These are phyloP conservation scores for Mortierella sp. DNA, from an alignment of 371 early-diverging fungal genomes.

Conservation along the genomic window DNA sequence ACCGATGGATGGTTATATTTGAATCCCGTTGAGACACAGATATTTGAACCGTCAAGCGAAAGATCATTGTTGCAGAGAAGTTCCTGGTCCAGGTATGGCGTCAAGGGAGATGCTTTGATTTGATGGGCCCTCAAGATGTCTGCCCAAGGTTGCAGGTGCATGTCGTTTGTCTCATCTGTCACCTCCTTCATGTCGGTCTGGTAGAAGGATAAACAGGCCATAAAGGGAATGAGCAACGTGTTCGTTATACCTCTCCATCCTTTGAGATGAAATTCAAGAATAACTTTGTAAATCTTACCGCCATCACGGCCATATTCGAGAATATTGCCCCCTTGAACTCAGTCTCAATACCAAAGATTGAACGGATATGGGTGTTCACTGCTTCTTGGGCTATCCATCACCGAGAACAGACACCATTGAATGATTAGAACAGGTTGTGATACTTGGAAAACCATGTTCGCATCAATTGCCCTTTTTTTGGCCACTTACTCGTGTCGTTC, in stretches of 20 bases:
- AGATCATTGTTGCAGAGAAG: conserved; percentile 83
- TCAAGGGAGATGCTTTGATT: conserved; percentile 86
- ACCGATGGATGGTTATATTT: conserved; percentile 73
- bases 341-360: conserved; percentile 84
- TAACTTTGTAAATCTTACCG: conserved; percentile 22
- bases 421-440: too few species aligned
- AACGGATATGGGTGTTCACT: conserved; percentile 74
- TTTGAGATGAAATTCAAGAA: not conserved
- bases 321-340: conserved; percentile 86
- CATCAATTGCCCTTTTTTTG: too few species aligned
- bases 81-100: conserved; percentile 95
- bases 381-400: conserved; percentile 76
- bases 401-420: not conserved
- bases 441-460: too few species aligned
- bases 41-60: conserved; percentile 81
- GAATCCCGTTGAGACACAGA: conserved; percentile 78
- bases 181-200: conserved; percentile 84
- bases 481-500: conserved; percentile 69
- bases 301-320: conserved; percentile 86
- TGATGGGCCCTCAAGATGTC: conserved; percentile 64
- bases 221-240: not conserved
- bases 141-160: conserved; percentile 85
- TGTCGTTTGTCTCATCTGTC: conserved; percentile 92
- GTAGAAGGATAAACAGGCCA: not conserved
- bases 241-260: not conserved